These are phyloP conservation scores for Trametes meyenii DNA, from an alignment of 768 basidiomycete species.

Conservation along the genomic window DNA sequence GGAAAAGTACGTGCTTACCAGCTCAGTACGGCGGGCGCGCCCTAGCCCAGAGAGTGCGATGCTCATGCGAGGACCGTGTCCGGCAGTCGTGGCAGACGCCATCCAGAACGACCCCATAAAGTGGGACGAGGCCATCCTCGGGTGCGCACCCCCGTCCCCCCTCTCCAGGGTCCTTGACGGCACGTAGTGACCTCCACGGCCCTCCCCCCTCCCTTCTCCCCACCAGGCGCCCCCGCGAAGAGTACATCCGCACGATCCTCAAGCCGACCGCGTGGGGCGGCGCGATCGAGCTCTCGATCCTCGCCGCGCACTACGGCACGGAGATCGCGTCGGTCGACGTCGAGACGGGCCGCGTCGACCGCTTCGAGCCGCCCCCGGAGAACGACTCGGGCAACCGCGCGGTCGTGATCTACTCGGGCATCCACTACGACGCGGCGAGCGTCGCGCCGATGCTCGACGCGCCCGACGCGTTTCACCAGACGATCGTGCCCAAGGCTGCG, in stretches of 20 bases:
- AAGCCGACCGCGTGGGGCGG: constrained; percentile 90
- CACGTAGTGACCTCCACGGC: not conserved
- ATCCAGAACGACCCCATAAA: constrained; percentile 71
- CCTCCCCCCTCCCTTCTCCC: not conserved
- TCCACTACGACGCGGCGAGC: constrained; percentile 93
- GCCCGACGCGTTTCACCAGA: constrained; percentile 88
- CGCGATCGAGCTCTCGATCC: constrained; percentile 89
- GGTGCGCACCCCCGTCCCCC: constrained; percentile 47
- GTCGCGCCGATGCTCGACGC: constrained; percentile 78
- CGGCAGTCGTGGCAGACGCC: constrained; percentile 78
- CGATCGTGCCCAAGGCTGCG: constrained; percentile 61
- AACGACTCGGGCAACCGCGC: constrained; percentile 43
- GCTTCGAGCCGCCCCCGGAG: constrained; percentile 63
- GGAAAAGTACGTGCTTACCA: constrained; percentile 59
- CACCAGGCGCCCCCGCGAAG: constrained; percentile 54
- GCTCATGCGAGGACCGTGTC: not conserved
- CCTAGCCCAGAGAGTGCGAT: too few relatives aligned
- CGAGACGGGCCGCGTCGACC: constrained; percentile 88
- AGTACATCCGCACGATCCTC: constrained; percentile 82
- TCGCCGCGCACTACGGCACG: constrained; percentile 77
- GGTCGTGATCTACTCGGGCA: constrained; percentile 90
- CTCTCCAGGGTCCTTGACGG: not conserved
- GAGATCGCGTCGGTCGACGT: constrained; percentile 93
- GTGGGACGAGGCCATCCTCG: constrained; percentile 86
- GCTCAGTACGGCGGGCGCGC: not conserved